Evolutionary conservation across 495 filamentous ascomycete species (phyloP).

Genomic region (Hypomontagnella monticulosa): DNA sequence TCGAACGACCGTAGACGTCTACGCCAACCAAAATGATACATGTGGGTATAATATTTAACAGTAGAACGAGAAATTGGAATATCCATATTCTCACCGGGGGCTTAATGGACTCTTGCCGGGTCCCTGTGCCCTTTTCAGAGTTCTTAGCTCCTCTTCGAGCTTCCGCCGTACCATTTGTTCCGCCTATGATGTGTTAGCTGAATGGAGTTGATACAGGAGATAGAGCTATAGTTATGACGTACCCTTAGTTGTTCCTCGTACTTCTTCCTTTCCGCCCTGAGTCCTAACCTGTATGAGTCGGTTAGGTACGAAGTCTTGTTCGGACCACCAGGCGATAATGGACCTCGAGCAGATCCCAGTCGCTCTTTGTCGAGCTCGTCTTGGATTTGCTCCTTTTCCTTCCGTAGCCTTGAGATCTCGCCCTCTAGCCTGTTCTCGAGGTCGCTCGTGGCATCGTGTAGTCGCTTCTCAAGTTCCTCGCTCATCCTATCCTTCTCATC

Average conservation of each 20-base stretch:
- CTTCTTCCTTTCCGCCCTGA: constrained; percentile 63
- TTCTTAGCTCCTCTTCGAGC: constrained; percentile 57
- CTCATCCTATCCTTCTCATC: constrained; percentile 47
- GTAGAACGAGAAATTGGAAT: constrained; percentile 14
- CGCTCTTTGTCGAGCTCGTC: constrained; percentile 58
- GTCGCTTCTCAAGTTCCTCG: constrained; percentile 44
- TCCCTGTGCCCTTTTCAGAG: constrained; percentile 48
- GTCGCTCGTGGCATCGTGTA: constrained; percentile 40
- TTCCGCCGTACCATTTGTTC: constrained; percentile 58
- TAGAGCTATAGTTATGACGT: constrained; percentile 25
- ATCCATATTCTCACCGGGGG: constrained; percentile 31
- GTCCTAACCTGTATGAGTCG: constrained; percentile 43
- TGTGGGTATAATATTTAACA: constrained; percentile 38
- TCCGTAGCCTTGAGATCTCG: constrained; percentile 48
- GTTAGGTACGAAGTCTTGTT: constrained; percentile 47
- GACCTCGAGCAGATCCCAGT: constrained; percentile 43
- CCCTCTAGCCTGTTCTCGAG: constrained; percentile 47
- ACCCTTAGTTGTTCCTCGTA: constrained; percentile 62
- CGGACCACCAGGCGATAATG: constrained; percentile 33
- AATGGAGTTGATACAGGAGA: not conserved
- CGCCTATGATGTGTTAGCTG: constrained; percentile 47
- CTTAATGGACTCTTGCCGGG: constrained; percentile 51
- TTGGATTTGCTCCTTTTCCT: constrained; percentile 48
- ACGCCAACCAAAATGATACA: constrained; percentile 23
- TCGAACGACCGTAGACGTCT: constrained; percentile 10